Base-by-base conservation (phyloP, 2,329 filamentous ascomycete genomes). In the Ascochyta rabiei region DNA sequence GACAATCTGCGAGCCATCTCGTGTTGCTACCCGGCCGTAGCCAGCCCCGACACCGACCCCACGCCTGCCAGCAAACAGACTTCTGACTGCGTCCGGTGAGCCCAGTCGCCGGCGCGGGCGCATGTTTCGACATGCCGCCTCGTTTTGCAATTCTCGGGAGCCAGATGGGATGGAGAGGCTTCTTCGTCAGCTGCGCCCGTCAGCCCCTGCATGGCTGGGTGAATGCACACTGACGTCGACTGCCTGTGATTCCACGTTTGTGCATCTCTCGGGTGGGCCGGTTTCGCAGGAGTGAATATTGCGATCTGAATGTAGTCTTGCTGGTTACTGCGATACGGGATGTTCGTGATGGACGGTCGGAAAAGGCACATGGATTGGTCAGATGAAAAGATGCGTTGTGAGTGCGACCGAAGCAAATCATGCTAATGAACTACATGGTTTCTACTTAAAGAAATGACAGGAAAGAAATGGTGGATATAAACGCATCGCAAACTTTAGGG, bases 31-130 rank as follows among this genome's bases (percentile, higher is more conserved):
- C 35, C 45, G 31, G 26, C 35, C 37, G 19, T 34, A 33, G 33
- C 37, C 19, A 24, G 8, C 4, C 9, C 16, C 18, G 12, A 4
- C 28, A 30, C 28, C 28, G 12, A 15, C 28, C 28, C 28, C 28
- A 30, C 28, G 28, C 28, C 2, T 30, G 28, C 28, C 35, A 4
- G 18, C 35, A 35, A 18, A 16, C 28, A 45, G 35, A 38, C 26
- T 41, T 41, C 46, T 50, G n/a, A 54, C 52, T 42, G 30, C 52
- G 31, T 28, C 41, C 30, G 37, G 30, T 45, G 28, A 41, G 23
- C 37, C 13, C 23, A 46, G 46, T 42, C 41, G 40, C 41, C 41
- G 18, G 24, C n/a, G 6, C 21, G 21, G 34, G 30, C 30, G 40
- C 35, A 37, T 37, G 45, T 48, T 49, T 37, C 35, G n/a, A 48